Evolutionary conservation across 176 grass and related monocot genomes (phyloP), one percentile per base, ranked within the genome.

Genomic region (Dactylis glomerata): DNA sequence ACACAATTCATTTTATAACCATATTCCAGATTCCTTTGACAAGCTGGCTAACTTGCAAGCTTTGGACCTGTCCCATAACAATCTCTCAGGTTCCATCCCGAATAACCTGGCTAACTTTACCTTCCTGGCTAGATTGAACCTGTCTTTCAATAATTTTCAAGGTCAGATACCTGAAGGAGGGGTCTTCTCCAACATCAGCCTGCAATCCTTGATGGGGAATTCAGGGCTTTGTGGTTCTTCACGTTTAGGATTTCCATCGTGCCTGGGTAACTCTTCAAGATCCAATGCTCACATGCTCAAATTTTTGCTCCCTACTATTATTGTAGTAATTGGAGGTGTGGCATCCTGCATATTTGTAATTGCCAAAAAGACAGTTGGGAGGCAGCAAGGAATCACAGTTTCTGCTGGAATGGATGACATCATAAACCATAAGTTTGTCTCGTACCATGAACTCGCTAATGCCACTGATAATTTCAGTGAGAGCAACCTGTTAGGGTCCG

Each of bases 91-190:
- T 76, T n/a, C 30, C 45, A 52, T 76, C 0, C 73, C 73, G 14
- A 76, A 55, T 9, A 13, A 36, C 73, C 46, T 76, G 19, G 9
- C 30, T 10, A 34, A 55, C 23, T 76, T 28, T 13, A 76, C 47
- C 16, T 0, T n/a, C 19, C 47, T 76, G 2, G 0, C 8, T n/a
- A n/a, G 1, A 10, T 34, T 76, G 73, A n/a, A 76, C 47, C 30
- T 76, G 47, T 76, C 73, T n/a, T 76, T 55, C 30, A 76, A 76
- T 76, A 54, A 55, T 1, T 49, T 76, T 13, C 73, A 36, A 54
- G 73, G 73, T 54, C 73, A 55, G 47, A 76, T 76, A 76, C 73
- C 73, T 0, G 19, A 55, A 36, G 73, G 30, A 76, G 73, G 73
- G 8, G 10, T 76, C 4, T 76, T 76, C 30, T 55, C 73, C 12